A percentile compares a stretch with the other conserved stretches of the same genome.
These are phyloP conservation scores for Volvariella surrecta DNA, from an alignment of 1,284 basidiomycete genomes.

Conservation along the genomic window DNA sequence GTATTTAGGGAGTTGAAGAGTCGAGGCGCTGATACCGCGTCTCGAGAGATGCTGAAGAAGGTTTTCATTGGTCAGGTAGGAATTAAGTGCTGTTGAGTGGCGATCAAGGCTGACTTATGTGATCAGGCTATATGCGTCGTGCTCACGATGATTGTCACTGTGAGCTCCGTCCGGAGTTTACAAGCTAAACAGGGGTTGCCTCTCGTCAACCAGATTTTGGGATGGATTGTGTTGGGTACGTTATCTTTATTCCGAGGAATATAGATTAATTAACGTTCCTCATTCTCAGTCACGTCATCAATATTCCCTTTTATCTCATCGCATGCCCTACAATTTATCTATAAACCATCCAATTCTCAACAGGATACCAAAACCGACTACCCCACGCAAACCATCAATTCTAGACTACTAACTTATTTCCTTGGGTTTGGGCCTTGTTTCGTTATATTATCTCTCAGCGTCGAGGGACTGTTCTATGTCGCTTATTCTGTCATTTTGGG, in stretches of 20 bases:
- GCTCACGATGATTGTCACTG: slow-evolving; percentile 42
- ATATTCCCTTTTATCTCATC: slow-evolving; percentile 42
- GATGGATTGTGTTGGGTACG: slow-evolving; percentile 65
- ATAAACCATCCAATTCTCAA: slow-evolving; percentile 21
- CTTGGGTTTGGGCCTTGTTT: slow-evolving; percentile 74
- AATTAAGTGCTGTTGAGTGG: background rate
- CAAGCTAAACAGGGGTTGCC: slow-evolving; percentile 67
- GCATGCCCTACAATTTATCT: too few relatives aligned
- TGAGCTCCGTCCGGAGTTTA: slow-evolving; percentile 50
- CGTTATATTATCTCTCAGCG: slow-evolving; percentile 74
- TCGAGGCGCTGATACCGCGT: slow-evolving; percentile 5
- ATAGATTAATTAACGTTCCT: slow-evolving; percentile 2
- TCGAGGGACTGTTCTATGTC: slow-evolving; percentile 77
- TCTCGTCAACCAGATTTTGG: slow-evolving; percentile 46
- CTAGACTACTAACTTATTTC: slow-evolving; percentile 53
- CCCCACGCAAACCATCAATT: too few relatives aligned
- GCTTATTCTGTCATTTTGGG: slow-evolving; percentile 57
- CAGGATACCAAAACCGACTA: too few relatives aligned
- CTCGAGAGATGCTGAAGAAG: slow-evolving; percentile 5
- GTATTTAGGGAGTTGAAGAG: too few relatives aligned
- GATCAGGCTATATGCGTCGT: slow-evolving; percentile 33
- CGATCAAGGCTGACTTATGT: slow-evolving; percentile 3
- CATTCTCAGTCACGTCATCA: slow-evolving; percentile 34
- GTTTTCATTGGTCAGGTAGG: slow-evolving; percentile 32
- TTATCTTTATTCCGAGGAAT: slow-evolving; percentile 7